These are phyloP conservation scores for Verticillium tricorpus DNA, from an alignment of 2,329 filamentous ascomycete genomes.

Conservation along the genomic window DNA sequence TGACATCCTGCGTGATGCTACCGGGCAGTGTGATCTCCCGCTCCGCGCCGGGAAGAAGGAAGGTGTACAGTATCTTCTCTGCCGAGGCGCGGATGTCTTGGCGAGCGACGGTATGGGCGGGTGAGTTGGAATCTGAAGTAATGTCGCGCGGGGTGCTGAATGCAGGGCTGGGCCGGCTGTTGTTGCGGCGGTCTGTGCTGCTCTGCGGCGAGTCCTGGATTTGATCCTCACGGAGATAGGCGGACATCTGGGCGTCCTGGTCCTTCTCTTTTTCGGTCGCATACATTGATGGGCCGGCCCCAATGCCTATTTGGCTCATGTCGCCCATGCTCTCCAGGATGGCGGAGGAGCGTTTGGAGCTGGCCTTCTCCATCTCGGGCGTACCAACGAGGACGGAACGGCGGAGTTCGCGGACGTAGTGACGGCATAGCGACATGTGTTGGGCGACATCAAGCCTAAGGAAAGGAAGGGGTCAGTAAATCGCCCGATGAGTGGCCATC, in stretches of 20 bases:
- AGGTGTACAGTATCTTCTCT: conserved; percentile 98
- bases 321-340: conserved; percentile 72
- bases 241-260: conserved; percentile 85
- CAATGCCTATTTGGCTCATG: conserved; percentile 50
- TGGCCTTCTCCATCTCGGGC: conserved; percentile 77
- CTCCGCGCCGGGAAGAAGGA: conserved; percentile 89
- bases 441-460: conserved; percentile 96
- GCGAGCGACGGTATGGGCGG: conserved; percentile 77
- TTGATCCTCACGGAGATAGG: conserved; percentile 71
- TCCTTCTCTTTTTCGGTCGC: conserved; percentile 68
- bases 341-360: conserved; percentile 80
- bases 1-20: conserved; percentile 80
- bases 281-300: conserved; percentile 58
- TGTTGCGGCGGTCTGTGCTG: conserved; percentile 34
- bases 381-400: conserved; percentile 90
- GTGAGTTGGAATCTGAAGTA: conserved; percentile 75
- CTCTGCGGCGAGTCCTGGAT: conserved; percentile 49
- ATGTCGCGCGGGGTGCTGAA: conserved; percentile 58
- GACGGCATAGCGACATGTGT: conserved; percentile 94
- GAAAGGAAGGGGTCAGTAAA: conserved; percentile 4
- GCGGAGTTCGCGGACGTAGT: conserved; percentile 93
- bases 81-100: conserved; percentile 89
- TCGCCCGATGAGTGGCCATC: conserved; percentile 3
- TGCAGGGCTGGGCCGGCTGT: conserved; percentile 46
- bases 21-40: conserved; percentile 92